Conservation (phyloP, 2,329 filamentous ascomycete genomes). For the Cyclaneusma minus region DNA sequence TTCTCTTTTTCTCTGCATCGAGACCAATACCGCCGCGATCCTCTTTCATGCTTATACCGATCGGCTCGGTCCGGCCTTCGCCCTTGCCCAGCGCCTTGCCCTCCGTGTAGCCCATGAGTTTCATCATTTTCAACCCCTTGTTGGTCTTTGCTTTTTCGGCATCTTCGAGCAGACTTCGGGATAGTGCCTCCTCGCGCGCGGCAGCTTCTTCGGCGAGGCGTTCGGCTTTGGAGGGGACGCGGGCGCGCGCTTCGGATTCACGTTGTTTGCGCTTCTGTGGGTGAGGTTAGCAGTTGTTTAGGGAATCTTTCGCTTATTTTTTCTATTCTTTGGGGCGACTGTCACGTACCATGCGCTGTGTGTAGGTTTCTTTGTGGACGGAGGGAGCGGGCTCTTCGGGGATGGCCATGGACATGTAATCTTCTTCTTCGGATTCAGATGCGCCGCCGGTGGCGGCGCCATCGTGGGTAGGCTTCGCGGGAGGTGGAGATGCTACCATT, state of each 20-base stretch:
- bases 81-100: conserved; percentile 54
- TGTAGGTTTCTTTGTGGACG: conserved; percentile 40
- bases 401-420: conserved; percentile 97
- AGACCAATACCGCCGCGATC: conserved; percentile 71
- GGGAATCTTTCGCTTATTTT: conserved; percentile 27
- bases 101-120: conserved; percentile 76
- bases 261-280: conserved; percentile 23
- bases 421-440: conserved; percentile 60
- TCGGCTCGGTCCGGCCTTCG: conserved; percentile 46
- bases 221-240: conserved; percentile 69
- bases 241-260: conserved; percentile 52
- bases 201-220: conserved; percentile 57
- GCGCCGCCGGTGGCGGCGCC: conserved; percentile 7
- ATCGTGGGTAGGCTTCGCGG: no score
- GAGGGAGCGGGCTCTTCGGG: conserved; percentile 40
- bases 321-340: conserved; percentile 37
- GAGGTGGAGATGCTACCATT: conserved; percentile 1
- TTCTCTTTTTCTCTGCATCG: conserved; percentile 71
- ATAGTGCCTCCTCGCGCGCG: conserved; percentile 60
- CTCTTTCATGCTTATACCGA: conserved; percentile 62
- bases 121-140: conserved; percentile 94
- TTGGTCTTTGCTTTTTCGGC: conserved; percentile 38
- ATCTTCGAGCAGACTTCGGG: conserved; percentile 52
- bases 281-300: no score
- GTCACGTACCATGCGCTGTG: no score